Evolutionary conservation across 2,329 filamentous ascomycete species (phyloP).

Genomic region (Colletotrichum limetticola): DNA sequence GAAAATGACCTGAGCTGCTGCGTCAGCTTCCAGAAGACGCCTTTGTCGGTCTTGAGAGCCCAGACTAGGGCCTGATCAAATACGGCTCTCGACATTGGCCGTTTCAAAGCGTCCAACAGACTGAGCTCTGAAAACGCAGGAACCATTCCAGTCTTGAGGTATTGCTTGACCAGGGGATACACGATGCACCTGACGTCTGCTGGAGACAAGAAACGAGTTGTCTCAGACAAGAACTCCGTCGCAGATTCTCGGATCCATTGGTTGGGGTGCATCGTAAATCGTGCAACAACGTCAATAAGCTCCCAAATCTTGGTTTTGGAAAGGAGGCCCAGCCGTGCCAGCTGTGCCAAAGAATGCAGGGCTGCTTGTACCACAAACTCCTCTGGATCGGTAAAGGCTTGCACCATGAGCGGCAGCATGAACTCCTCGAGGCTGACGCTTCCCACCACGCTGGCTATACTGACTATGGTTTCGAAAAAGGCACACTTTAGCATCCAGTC

Average conservation of each 20-base stretch:
- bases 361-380: slow-evolving; percentile 95
- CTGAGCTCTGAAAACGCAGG: slow-evolving; percentile 75
- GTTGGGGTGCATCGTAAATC: slow-evolving; percentile 94
- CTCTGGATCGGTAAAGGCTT: slow-evolving; percentile 91
- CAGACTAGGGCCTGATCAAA: slow-evolving; percentile 89
- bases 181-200: slow-evolving; percentile 89
- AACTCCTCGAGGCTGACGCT: slow-evolving; percentile 93
- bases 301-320: slow-evolving; percentile 89
- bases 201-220: slow-evolving; percentile 78
- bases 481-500: slow-evolving; percentile 98
- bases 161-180: slow-evolving; percentile 82
- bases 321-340: slow-evolving; percentile 88
- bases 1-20: slow-evolving; percentile 72
- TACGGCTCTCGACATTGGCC: slow-evolving; percentile 80
- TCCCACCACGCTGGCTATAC: slow-evolving; percentile 90
- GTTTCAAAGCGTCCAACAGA: slow-evolving; percentile 85
- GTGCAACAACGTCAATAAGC: slow-evolving; percentile 81
- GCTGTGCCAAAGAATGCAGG: slow-evolving; percentile 85
- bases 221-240: slow-evolving; percentile 82
- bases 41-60: slow-evolving; percentile 83
- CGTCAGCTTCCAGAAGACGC: slow-evolving; percentile 87
- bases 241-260: slow-evolving; percentile 94
- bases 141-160: slow-evolving; percentile 78
- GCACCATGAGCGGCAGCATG: slow-evolving; percentile 94
- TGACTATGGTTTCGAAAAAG: slow-evolving; percentile 95